Conservation (phyloP, 306 rosid genomes). For the Prunus kanzakura region DNA sequence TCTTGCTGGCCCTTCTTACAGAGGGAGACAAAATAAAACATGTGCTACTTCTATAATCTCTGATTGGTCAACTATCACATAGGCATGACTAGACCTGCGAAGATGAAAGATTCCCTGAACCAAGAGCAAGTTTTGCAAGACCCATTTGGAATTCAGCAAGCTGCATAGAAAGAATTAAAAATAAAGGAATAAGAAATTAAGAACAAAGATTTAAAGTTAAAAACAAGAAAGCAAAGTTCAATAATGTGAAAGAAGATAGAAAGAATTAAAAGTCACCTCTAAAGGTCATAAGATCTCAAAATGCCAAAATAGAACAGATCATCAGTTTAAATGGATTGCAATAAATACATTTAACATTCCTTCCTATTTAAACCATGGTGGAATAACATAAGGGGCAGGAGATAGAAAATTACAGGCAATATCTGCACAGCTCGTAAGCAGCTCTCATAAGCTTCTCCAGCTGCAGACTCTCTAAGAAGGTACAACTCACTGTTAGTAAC, state of each 20-base stretch:
- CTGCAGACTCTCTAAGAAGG: constrained; percentile 46
- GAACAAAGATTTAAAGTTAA: neutral
- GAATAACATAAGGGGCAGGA: neutral
- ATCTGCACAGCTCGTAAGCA: constrained; percentile 84
- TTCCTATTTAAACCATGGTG: neutral
- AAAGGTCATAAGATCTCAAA: neutral
- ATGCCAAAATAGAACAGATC: neutral
- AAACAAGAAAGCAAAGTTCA: neutral
- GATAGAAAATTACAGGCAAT: constrained; percentile 62
- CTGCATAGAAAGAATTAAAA: constrained; percentile 42
- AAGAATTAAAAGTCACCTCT: neutral
- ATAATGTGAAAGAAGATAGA: neutral
- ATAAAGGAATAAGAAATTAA: neutral
- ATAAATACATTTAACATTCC: neutral
- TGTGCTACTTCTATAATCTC: neutral
- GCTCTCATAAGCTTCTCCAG: constrained; percentile 88
- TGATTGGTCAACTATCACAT: constrained; percentile 16
- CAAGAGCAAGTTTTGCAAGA: constrained; percentile 80
- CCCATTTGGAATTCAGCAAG: constrained; percentile 94
- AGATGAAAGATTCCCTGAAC: constrained; percentile 75
- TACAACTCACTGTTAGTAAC: constrained; percentile 16
- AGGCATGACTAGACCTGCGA: constrained; percentile 59
- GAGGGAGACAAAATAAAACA: constrained; percentile 20
- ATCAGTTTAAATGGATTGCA: neutral
- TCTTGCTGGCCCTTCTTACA: neutral